Evolutionary conservation across 345 rosid genomes (phyloP).

Genomic region (Hypericum androsaemum): DNA sequence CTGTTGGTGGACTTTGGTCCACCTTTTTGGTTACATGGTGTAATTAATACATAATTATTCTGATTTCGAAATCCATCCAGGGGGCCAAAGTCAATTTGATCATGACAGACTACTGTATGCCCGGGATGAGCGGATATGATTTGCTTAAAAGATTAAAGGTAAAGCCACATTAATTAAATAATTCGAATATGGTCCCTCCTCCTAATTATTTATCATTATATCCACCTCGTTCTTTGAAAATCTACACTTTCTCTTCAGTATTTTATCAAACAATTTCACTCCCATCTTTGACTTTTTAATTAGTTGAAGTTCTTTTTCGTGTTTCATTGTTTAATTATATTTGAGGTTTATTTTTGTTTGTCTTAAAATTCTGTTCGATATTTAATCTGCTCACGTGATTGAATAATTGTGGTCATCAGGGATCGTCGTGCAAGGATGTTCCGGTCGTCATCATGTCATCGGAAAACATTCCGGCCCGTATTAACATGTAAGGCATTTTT

Average conservation of each 20-base stretch:
- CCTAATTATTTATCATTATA: too few species aligned
- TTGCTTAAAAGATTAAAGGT: constrained; percentile 74
- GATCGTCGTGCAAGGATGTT: constrained; percentile 53
- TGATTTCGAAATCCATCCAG: constrained; percentile 10
- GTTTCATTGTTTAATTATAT: too few species aligned
- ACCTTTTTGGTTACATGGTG: too few species aligned
- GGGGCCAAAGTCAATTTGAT: constrained; percentile 62
- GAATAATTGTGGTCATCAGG: constrained; percentile 19
- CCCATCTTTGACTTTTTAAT: too few species aligned
- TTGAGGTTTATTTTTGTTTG: too few species aligned
- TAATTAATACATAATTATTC: not conserved
- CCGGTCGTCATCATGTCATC: constrained; percentile 91
- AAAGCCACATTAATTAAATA: not conserved
- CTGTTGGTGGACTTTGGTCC: too few species aligned
- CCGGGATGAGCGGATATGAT: constrained; percentile 85
- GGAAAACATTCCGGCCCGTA: constrained; percentile 72
- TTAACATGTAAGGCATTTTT: constrained; percentile 37
- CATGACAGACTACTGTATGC: constrained; percentile 85
- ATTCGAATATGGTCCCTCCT: too few species aligned
- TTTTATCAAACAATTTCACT: too few species aligned
- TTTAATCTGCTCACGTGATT: too few species aligned
- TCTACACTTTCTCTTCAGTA: too few species aligned
- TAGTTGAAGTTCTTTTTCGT: not conserved
- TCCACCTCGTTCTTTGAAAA: too few species aligned
- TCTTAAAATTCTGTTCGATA: too few species aligned